Conservation (phyloP, 164 flowering plant species). For the Euptelea pleiosperma region DNA sequence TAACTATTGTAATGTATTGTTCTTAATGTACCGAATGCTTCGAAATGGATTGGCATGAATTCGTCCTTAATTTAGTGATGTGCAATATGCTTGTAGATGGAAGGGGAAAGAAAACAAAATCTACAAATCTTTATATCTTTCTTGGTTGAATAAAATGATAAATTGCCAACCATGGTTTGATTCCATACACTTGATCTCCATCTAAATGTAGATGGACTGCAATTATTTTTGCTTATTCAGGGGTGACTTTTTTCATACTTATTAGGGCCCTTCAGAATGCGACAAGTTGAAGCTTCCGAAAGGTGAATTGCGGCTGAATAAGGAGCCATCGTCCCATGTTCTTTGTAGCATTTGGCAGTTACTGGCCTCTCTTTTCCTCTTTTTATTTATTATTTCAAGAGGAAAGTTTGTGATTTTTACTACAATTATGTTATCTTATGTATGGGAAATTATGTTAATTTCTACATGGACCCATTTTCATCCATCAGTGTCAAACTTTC, state of each 20-base stretch:
- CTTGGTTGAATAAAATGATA: not conserved
- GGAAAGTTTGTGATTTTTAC: not conserved
- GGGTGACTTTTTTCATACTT: no score
- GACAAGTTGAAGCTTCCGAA: not conserved
- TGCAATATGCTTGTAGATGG: not conserved
- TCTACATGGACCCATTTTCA: not conserved
- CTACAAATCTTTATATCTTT: not conserved
- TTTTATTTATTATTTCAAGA: no score
- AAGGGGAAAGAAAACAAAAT: not conserved
- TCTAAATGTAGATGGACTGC: no score
- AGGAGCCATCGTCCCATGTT: not conserved
- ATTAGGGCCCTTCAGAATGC: not conserved
- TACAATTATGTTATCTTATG: no score
- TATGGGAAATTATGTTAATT: no score
- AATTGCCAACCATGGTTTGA: no score
- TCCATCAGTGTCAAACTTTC: not conserved
- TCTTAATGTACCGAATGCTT: no score
- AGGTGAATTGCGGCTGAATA: not conserved
- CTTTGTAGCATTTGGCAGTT: no score
- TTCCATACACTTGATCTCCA: no score
- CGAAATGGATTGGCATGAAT: no score
- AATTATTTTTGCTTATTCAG: no score
- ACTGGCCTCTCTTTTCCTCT: not conserved
- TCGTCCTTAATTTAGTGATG: no score
- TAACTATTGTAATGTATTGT: not conserved